Conservation (phyloP, 805 yeast species). For the Wickerhamomyces bisporus region DNA sequence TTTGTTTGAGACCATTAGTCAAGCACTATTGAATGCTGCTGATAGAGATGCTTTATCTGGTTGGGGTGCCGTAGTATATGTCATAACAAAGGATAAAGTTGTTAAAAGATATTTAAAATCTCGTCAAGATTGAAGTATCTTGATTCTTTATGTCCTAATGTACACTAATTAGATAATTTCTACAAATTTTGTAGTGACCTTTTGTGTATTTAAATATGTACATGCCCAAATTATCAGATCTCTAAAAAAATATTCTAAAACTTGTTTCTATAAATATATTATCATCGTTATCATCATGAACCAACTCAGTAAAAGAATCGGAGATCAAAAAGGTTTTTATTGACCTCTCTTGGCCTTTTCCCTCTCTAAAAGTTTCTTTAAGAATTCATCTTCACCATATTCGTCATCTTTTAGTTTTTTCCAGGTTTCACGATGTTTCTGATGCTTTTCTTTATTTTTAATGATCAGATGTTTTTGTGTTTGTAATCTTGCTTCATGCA, state of each 20-base stretch:
- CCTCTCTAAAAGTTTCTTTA: constrained; percentile 58
- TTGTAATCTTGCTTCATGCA: constrained; percentile 68
- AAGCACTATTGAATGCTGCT: constrained; percentile 87
- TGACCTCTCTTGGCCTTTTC: constrained; percentile 36
- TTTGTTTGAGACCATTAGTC: constrained; percentile 90
- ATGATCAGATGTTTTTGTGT: constrained; percentile 49
- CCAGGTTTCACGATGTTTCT: constrained; percentile 50
- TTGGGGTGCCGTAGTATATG: constrained; percentile 96
- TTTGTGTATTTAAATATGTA: not conserved
- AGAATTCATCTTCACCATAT: constrained; percentile 69
- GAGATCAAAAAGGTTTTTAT: constrained; percentile 2
- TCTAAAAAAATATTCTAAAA: too few species aligned
- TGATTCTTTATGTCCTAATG: not conserved
- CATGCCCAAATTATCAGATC: not conserved
- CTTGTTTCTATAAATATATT: not conserved
- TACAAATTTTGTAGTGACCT: not conserved
- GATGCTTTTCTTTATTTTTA: constrained; percentile 53
- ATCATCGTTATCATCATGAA: not conserved
- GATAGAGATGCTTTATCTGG: constrained; percentile 98
- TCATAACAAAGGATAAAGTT: constrained; percentile 88
- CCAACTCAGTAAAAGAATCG: not conserved
- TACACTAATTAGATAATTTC: not conserved
- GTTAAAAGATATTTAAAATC: constrained; percentile 83
- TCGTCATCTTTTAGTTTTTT: constrained; percentile 67
- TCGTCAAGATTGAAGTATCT: constrained; percentile 84